Evolutionary conservation across 179 eudicot species (phyloP).

Genomic region (Drosera spatulata): DNA sequence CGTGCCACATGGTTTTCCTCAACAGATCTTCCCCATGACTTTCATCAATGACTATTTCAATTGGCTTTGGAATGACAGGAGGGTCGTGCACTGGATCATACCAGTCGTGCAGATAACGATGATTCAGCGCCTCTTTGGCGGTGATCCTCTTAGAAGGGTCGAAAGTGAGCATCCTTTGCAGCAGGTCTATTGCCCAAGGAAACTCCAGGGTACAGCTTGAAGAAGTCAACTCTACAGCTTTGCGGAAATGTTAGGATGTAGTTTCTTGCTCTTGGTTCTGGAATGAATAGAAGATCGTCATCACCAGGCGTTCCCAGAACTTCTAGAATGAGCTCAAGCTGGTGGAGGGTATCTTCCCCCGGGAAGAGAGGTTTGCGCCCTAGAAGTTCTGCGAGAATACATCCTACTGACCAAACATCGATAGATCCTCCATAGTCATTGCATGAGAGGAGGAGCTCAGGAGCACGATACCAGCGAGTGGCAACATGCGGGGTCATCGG

Average conservation of each 20-base stretch:
- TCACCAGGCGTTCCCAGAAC: constrained; percentile 30
- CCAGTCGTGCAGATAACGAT: constrained; percentile 25
- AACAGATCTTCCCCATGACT: constrained; percentile 24
- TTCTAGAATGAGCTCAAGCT: constrained; percentile 27
- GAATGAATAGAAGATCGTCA: constrained; percentile 25
- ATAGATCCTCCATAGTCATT: constrained; percentile 36
- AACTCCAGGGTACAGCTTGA: constrained; percentile 19
- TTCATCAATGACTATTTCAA: constrained; percentile 33
- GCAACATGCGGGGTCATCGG: constrained; percentile 31
- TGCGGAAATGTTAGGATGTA: constrained; percentile 25
- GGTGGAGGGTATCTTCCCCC: constrained; percentile 37
- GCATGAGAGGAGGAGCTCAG: constrained; percentile 39
- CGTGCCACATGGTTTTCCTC: constrained; percentile 28
- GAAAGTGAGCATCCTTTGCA: constrained; percentile 21
- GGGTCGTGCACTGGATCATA: constrained; percentile 22
- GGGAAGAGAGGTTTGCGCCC: constrained; percentile 42
- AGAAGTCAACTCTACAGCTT: constrained; percentile 14
- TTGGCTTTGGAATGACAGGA: constrained; percentile 18
- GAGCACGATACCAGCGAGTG: constrained; percentile 8
- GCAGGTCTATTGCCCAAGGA: constrained; percentile 22
- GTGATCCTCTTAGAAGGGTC: constrained; percentile 27
- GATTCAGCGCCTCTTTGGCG: constrained; percentile 11
- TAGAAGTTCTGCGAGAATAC: constrained; percentile 43
- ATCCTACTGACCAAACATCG: constrained; percentile 44
- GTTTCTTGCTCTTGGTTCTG: constrained; percentile 24